Evolutionary conservation across 768 basidiomycete genomes (phyloP), one percentile per base, ranked within the genome.

Genomic region (Trichaptum fuscoviolaceum): DNA sequence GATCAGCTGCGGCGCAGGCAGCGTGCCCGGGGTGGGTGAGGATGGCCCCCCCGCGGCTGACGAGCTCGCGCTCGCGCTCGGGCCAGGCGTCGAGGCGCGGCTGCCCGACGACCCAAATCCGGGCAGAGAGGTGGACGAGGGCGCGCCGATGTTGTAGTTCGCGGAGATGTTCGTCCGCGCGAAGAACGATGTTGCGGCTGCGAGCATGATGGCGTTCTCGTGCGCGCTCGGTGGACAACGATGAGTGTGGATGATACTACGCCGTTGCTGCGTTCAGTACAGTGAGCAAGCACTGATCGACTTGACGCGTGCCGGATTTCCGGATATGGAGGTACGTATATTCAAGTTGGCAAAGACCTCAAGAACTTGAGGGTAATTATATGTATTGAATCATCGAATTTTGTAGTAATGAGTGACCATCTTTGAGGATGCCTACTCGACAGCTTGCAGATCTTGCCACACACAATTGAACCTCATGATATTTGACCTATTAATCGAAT

Each of bases 181-280:
- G 74, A 95, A 92, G 79, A 94, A 90, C 12, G 92, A 92, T 2
- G 88, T 86, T 26, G 93, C 93, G 9, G 88, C 92, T 34, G 92
- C 92, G 65, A 94, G 79, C 89, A 94, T 91, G 67, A 8, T 63
- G 42, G 6, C 10, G 26, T 61, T 6, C 12, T 20, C 42, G 5
- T 5, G 42, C 15, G 42, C 2, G 42, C 10, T 15, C 42, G 42
- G 20, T 52, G 42, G 42, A 20, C 42, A 20, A 12, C 15, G 42
- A 20, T 20, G 42, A 52, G 42, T 3, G 42, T 52, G 42, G 42
- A 15, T 52, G 42, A 52, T 12, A 12, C 6, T 8, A 30, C 30
- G 42, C 17, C 35, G 35, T 36, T 17, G 42, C 42, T 52, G 42
- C 42, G 42, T 20, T 52, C 42, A 30, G 42, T 3, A 12, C 42